Conservation (phyloP, 1,284 basidiomycete species). For the Cutaneotrichosporon sp. region DNA sequence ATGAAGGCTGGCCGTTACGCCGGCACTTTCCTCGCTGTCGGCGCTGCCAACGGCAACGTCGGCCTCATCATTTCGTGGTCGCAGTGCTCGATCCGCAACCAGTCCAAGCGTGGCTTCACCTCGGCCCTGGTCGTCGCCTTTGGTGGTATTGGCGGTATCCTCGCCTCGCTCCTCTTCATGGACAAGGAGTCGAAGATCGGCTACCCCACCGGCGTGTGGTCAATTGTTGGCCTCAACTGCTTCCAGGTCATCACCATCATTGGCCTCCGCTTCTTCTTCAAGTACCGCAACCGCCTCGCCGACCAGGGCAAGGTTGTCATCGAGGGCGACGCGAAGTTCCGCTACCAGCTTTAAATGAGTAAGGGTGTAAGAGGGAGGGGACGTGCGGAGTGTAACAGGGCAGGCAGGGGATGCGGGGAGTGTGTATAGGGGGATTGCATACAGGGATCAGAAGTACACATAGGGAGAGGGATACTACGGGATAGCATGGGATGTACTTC, state of each 20-base stretch:
- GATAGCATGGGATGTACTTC: not conserved
- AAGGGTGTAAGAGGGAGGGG: not conserved
- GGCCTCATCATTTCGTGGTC: constrained; percentile 45
- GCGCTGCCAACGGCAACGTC: constrained; percentile 41
- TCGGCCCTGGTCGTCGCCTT: constrained; percentile 52
- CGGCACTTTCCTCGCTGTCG: constrained; percentile 54
- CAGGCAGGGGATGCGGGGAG: no score
- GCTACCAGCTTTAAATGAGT: constrained; percentile 15
- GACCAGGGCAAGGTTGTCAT: constrained; percentile 18
- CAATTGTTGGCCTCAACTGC: constrained; percentile 13
- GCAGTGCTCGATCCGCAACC: constrained; percentile 53
- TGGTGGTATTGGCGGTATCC: constrained; percentile 56
- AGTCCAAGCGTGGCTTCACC: constrained; percentile 51
- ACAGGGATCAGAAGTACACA: not conserved
- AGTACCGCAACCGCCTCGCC: constrained; percentile 15
- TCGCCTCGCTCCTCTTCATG: constrained; percentile 20
- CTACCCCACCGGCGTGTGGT: constrained; percentile 20
- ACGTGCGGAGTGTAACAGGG: not conserved
- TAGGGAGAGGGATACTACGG: not conserved
- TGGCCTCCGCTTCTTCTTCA: constrained; percentile 13
- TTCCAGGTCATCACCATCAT: constrained; percentile 3
- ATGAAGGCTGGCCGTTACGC: constrained; percentile 46
- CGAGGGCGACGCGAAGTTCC: constrained; percentile 19
- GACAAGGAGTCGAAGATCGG: constrained; percentile 16
- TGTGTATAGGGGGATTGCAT: not conserved